Evolutionary conservation across 306 rosid species (phyloP), one percentile per base, ranked within the genome.

Genomic region (Canavalia ensiformis): DNA sequence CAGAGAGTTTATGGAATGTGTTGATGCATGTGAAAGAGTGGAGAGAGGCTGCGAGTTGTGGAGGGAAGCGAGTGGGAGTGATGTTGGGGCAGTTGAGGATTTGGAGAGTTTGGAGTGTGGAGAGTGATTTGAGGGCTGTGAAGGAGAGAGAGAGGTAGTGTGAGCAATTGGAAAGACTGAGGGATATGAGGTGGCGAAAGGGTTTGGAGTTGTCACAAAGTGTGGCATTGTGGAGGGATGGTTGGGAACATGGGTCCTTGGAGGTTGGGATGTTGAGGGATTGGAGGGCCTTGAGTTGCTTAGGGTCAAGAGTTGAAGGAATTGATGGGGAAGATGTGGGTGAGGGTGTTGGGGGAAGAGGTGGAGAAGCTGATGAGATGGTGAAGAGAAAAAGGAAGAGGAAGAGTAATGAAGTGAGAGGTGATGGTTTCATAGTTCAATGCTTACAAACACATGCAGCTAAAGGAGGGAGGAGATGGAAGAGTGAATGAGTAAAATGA

Each of bases 51-150:
- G 81, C 60, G 73, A 94, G 97, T 31, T 89, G 91, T 29, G 89
- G 31, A 88, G 97, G 98, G 85, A 94, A 85, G 84, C 78, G 92
- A 18, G 89, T 81, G 8, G 92, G 89, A 25, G 94, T 25, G 42
- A 91, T 49, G 25, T 18, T 18, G 60, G 94, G 97, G 86, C 97
- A 95, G 89, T 95, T 83, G 59, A 81, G 73, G 87, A 95, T 87
- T 54, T 82, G 90, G 25, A 92, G 90, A 12, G 95, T 49, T 57
- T 75, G 90, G 71, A 95, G 97, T 5, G 98, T 84, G 33, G 94
- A 90, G 81, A 95, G 94, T n/a, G 97, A 91, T 30, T 88, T 89
- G 83, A 95, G 95, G 49, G 98, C 95, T 1, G 92, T 84, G 87
- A 46, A 88, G 80, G 97, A 92, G 68, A 94, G 77, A 25, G 93